Conservation (phyloP, 2,329 filamentous ascomycete species). For the Domatiomyces globalis region DNA sequence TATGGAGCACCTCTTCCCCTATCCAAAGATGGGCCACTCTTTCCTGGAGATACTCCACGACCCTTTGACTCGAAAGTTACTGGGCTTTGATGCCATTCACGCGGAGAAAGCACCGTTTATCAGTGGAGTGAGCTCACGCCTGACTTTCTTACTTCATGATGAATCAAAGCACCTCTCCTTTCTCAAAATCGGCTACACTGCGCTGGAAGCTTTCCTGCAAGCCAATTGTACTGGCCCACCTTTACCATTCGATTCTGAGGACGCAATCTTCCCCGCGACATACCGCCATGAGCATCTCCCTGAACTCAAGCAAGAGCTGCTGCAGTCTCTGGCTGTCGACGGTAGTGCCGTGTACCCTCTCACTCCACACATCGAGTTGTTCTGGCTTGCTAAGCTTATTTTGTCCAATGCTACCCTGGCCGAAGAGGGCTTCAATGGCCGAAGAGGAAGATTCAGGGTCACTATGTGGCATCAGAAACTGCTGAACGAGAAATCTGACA, state of each 20-base stretch:
- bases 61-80: constrained; percentile 26
- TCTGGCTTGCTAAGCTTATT: constrained; percentile 56
- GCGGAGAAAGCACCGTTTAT: constrained; percentile 21
- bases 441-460: constrained; percentile 55
- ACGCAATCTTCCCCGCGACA: constrained; percentile 34
- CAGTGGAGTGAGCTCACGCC: constrained; percentile 24
- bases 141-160: constrained; percentile 25
- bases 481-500: constrained; percentile 47
- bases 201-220: constrained; percentile 68
- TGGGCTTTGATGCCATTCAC: constrained; percentile 24
- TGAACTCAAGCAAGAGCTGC: constrained; percentile 42
- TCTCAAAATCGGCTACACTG: constrained; percentile 49
- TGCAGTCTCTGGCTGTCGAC: constrained; percentile 61
- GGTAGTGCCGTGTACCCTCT: constrained; percentile 76
- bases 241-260: constrained; percentile 43
- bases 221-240: constrained; percentile 78
- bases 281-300: constrained; percentile 30
- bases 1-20: constrained; percentile 17
- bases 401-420: constrained; percentile 37
- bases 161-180: constrained; percentile 25
- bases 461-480: constrained; percentile 60
- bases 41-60: constrained; percentile 18
- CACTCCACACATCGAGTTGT: constrained; percentile 70
- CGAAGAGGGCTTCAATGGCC: constrained; percentile 28
- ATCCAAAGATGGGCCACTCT: constrained; percentile 17